phyloP scores from a whole-genome alignment of 1,284 basidiomycete genomes.

The Apiotrichum porosum region DNA sequence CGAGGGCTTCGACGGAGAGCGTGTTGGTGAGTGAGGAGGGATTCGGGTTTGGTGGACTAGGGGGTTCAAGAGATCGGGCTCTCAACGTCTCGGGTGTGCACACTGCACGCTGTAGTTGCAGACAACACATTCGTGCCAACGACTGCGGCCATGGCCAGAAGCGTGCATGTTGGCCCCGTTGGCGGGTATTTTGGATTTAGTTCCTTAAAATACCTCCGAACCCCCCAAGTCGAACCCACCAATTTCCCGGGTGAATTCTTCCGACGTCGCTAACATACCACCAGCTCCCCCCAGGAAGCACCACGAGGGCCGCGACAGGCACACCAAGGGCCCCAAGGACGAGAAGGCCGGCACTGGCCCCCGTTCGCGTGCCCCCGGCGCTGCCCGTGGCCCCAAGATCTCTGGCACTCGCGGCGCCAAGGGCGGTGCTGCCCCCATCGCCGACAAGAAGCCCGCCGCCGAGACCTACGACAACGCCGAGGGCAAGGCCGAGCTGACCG shows the following conservation, averaged over 20 bases:
- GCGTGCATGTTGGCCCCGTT: no score
- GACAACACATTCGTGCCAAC: no score
- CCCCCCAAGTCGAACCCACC: no score
- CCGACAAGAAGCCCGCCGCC: slow-evolving; percentile 73
- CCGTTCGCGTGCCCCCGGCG: slow-evolving; percentile 32
- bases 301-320: slow-evolving; percentile 37
- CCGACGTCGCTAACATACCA: no score
- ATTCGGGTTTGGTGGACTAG: no score
- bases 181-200: no score
- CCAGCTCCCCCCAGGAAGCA: slow-evolving; percentile 30
- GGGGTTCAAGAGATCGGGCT: no score
- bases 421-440: slow-evolving; percentile 52
- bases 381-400: slow-evolving; percentile 34
- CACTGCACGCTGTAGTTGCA: no score
- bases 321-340: slow-evolving; percentile 46
- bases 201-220: no score
- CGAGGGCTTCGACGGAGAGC: slow-evolving; percentile 47
- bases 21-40: slow-evolving; percentile 48
- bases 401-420: slow-evolving; percentile 26
- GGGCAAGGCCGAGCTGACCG: slow-evolving; percentile 67
- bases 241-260: no score
- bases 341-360: slow-evolving; percentile 28
- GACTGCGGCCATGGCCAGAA: no score
- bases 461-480: slow-evolving; percentile 90
- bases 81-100: no score